These are phyloP conservation scores for Cryptococcus neoformans DNA, from an alignment of 1,284 basidiomycete species.

Conservation along the genomic window DNA sequence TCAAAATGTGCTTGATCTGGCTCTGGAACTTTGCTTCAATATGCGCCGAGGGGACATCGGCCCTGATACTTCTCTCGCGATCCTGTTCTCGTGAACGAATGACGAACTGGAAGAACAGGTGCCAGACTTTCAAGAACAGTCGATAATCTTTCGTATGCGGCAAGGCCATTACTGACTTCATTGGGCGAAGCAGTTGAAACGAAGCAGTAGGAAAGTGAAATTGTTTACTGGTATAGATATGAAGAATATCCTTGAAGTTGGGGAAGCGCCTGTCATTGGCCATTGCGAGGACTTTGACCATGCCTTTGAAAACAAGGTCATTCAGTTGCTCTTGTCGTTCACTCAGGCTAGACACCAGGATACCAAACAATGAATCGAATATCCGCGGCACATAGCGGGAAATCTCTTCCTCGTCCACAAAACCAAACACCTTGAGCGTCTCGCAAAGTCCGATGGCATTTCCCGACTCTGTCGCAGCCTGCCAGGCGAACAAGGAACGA, in stretches of 20 bases:
- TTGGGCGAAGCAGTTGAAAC: conserved; percentile 76
- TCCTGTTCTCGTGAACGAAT: conserved; percentile 83
- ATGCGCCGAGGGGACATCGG: conserved; percentile 79
- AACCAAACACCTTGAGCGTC: conserved; percentile 81
- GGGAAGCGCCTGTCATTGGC: conserved; percentile 93
- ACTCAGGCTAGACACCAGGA: conserved; percentile 73
- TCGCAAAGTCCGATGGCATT: conserved; percentile 68
- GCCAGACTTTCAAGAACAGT: conserved; percentile 89
- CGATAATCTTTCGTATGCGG: conserved; percentile 75
- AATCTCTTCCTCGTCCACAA: conserved; percentile 88
- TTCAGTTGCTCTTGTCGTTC: conserved; percentile 69
- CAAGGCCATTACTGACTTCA: conserved; percentile 75
- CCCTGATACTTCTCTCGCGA: conserved; percentile 70
- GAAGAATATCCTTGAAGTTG: conserved; percentile 89
- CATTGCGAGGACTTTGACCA: conserved; percentile 86
- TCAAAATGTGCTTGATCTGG: conserved; percentile 70
- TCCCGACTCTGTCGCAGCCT: conserved; percentile 50
- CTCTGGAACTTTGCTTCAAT: conserved; percentile 80
- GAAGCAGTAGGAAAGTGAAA: conserved; percentile 76
- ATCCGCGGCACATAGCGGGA: conserved; percentile 92
- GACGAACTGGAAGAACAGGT: conserved; percentile 93
- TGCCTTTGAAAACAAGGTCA: conserved; percentile 79
- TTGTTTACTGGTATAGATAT: conserved; percentile 88
- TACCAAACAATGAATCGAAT: conserved; percentile 90
- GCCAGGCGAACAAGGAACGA: conserved; percentile 81